A percentile compares a stretch with the other conserved stretches of the same genome.
Conservation (phyloP, 176 grass and related monocot species). For the Aegilops umbellulata region DNA sequence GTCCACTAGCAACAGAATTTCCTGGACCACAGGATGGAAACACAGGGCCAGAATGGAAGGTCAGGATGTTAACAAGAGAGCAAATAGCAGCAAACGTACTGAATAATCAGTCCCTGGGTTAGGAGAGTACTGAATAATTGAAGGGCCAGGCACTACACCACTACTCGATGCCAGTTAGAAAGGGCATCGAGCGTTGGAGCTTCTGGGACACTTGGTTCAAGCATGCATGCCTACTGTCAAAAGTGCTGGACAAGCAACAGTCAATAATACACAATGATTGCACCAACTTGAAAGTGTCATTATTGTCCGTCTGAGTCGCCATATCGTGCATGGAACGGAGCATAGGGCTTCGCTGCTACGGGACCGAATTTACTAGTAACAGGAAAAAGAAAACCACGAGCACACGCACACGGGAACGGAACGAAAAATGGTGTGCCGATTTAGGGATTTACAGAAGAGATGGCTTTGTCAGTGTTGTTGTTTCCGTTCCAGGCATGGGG, state of each 20-base stretch:
- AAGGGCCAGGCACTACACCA: neutral
- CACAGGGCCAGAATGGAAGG: too few species aligned
- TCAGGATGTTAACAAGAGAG: too few species aligned
- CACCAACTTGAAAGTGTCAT: neutral
- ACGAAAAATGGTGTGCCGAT: conserved; percentile 27
- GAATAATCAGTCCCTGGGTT: too few species aligned
- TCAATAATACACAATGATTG: neutral
- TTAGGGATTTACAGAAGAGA: conserved; percentile 47
- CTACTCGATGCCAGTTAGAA: neutral
- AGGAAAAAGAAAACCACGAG: conserved; percentile 3
- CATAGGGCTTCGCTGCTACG: neutral
- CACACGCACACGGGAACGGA: neutral
- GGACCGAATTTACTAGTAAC: neutral
- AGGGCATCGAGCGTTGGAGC: neutral
- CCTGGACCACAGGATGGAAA: neutral
- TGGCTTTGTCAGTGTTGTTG: conserved; percentile 15
- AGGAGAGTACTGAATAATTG: too few species aligned
- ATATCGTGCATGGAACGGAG: neutral
- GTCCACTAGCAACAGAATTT: neutral
- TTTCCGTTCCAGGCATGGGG: conserved; percentile 12
- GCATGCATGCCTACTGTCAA: neutral
- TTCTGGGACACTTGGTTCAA: neutral
- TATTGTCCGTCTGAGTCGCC: neutral
- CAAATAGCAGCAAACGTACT: too few species aligned
- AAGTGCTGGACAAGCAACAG: neutral